Base-by-base conservation (phyloP, 352 stramenopile genomes). In the Hyaloperonospora brassicae region DNA sequence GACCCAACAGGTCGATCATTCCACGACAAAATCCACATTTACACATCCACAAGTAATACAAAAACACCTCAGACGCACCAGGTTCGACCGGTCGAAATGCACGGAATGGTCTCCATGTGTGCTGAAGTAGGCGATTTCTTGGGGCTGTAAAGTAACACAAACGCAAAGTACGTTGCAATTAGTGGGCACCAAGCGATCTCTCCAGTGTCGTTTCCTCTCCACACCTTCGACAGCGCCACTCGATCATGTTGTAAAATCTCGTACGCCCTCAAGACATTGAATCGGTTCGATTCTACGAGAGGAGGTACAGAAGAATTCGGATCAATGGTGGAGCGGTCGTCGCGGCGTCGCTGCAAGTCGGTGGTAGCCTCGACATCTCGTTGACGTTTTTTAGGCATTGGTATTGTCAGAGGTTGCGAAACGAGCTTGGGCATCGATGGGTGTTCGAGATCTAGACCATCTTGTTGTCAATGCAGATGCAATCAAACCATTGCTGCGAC, bases 91-190 rank as follows among this genome's bases (percentile, higher is more conserved):
- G 47, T 88, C 74, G 27, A 86, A 90, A 22, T 53, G 48, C 11
- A 90, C 65, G 9, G 59, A 22, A 6, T 62, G 62, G n/a, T 72
- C 57, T 2, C 42, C 55, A 31, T 68, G 73, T 61, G 78, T 85
- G 57, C 80, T 90, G 41, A 82, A 90, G 44, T 75, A 69, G 9
- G 73, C 76, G 17, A 90, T 71, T 53, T 90, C 77, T 22, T 57
- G 58, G 0, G 77, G 77, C 79, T 90, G 35, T 25, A 60, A 31
- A 31, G 27, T 31, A 31, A 31, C 1, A 53, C 22, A 17, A 23
- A 6, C 23, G 10, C 31, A 12, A 42, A 23, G 50, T 21, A 22
- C 24, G 34, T 31, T 31, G 27, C 3, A 31, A 31, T 7, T 31
- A 31, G 27, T n/a, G n/a, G 7, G 3, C 7, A 31, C 27, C 21